These are phyloP conservation scores for Mycena kentingensis DNA, from an alignment of 768 basidiomycete species.

Conservation along the genomic window DNA sequence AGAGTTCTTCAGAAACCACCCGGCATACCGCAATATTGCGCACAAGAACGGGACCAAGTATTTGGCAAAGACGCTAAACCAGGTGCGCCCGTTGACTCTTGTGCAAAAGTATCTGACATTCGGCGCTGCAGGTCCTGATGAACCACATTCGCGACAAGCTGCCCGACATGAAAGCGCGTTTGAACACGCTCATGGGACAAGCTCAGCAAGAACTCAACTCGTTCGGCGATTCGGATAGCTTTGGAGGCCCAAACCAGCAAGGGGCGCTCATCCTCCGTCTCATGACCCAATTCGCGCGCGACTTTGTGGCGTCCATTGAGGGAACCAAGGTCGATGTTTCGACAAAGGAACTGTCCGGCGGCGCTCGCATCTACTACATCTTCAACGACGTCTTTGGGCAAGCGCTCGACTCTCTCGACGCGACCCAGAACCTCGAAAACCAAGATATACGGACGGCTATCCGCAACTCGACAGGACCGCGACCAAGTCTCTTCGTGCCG, in stretches of 20 bases:
- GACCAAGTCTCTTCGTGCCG: conserved; percentile 95
- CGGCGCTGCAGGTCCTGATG: conserved; percentile 74
- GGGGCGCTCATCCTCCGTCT: conserved; percentile 88
- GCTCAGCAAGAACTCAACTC: conserved; percentile 97
- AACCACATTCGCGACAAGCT: conserved; percentile 98
- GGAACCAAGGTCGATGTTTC: conserved; percentile 95
- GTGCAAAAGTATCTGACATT: no score
- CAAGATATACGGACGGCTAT: conserved; percentile 98
- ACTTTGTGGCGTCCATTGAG: conserved; percentile 96
- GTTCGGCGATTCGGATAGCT: conserved; percentile 90
- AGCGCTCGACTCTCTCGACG: conserved; percentile 86
- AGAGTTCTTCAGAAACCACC: conserved; percentile 89
- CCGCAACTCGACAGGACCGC: conserved; percentile 94
- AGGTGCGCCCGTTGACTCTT: conserved; percentile 50
- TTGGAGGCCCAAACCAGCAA: conserved; percentile 91
- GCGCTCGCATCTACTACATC: conserved; percentile 98
- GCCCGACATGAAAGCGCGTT: conserved; percentile 97
- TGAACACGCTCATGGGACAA: conserved; percentile 98
- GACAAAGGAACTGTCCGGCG: conserved; percentile 97
- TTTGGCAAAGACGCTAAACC: conserved; percentile 89
- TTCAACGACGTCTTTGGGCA: conserved; percentile 98
- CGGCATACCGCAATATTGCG: conserved; percentile 92
- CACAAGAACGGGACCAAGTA: conserved; percentile 98
- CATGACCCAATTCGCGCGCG: conserved; percentile 98
- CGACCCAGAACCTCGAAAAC: conserved; percentile 86